A percentile compares a stretch with the other conserved stretches of the same genome.
Evolutionary conservation across 2,329 filamentous ascomycete genomes (phyloP).

Genomic region (Neonectria neomacrospora): DNA sequence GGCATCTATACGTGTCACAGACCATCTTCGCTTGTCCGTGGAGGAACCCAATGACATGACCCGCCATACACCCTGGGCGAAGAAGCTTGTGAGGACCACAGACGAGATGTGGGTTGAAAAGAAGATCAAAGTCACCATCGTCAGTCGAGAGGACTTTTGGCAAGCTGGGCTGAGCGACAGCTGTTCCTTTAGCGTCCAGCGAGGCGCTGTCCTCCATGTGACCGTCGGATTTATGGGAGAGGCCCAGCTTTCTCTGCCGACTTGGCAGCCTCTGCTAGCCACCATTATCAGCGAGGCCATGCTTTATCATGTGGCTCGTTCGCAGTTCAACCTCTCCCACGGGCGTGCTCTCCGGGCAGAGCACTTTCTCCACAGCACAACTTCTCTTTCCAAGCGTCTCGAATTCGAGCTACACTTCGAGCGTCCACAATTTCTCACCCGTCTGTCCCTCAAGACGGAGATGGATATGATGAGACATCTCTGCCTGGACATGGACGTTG

Average conservation of each 20-base stretch:
- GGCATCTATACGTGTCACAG: conserved; percentile 1
- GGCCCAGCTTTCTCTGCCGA: conserved; percentile 16
- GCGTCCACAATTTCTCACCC: conserved; percentile 14
- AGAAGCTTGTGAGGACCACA: conserved; percentile 4
- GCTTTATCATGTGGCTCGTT: conserved; percentile 28
- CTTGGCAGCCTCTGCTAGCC: conserved; percentile 23
- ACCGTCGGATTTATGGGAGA: conserved; percentile 21
- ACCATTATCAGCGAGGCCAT: conserved; percentile 16
- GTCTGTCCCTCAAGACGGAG: conserved; percentile 26
- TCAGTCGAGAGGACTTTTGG: conserved; percentile 17
- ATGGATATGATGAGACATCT: conserved; percentile 28
- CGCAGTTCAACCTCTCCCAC: conserved; percentile 20
- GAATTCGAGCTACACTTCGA: conserved; percentile 25
- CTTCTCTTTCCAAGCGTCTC: conserved; percentile 20
- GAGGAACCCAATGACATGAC: conserved; percentile 13
- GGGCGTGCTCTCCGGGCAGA: conserved; percentile 26
- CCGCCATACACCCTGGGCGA: conserved; percentile 3
- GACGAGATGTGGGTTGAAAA: conserved; percentile 16
- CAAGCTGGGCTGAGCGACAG: conserved; percentile 6
- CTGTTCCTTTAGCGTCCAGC: conserved; percentile 11
- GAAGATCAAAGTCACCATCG: conserved; percentile 20
- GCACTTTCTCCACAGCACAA: conserved; percentile 23
- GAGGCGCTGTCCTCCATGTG: conserved; percentile 1
- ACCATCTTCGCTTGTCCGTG: neutral
- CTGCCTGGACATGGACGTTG: conserved; percentile 26